phyloP scores from a whole-genome alignment of 371 early-diverging fungal genomes.

The Aphelidium insulamus region DNA sequence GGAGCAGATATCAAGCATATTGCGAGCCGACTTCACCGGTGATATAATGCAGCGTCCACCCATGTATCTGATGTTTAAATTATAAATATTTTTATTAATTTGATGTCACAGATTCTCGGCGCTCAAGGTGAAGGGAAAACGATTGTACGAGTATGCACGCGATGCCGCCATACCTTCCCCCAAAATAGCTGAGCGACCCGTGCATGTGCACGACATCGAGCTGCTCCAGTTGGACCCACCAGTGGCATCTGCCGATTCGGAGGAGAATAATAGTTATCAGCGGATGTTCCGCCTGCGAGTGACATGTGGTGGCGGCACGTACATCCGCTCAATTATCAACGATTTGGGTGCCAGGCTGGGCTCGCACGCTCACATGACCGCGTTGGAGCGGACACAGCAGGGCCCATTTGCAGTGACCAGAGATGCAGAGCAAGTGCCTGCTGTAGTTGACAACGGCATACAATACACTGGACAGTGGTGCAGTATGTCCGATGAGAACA shows the following conservation, averaged over 20 bases:
- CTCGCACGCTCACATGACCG: slow-evolving; percentile 18
- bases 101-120: slow-evolving; percentile 17
- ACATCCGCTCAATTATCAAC: slow-evolving; percentile 21
- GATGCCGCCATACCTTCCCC: too few species aligned
- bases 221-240: slow-evolving; percentile 8
- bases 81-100: not conserved
- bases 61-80: slow-evolving; percentile 9
- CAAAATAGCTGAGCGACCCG: slow-evolving; percentile 9
- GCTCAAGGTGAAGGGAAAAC: slow-evolving; percentile 18
- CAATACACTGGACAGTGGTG: too few species aligned
- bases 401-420: slow-evolving; percentile 8
- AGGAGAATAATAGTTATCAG: slow-evolving; percentile 1
- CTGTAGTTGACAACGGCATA: too few species aligned
- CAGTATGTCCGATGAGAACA: too few species aligned
- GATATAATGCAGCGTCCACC: slow-evolving; percentile 20
- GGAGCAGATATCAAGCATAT: slow-evolving; percentile 5
- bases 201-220: slow-evolving; percentile 11
- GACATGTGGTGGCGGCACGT: slow-evolving; percentile 19
- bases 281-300: slow-evolving; percentile 9
- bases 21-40: slow-evolving; percentile 11
- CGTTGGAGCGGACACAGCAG: slow-evolving; percentile 16
- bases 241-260: slow-evolving; percentile 8
- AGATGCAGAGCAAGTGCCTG: too few species aligned
- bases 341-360: slow-evolving; percentile 15
- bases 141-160: slow-evolving; percentile 25